A percentile compares a stretch with the other conserved stretches of the same genome.
Evolutionary conservation across 257 asterid genomes (phyloP).

Genomic region (Leonotis leonurus): DNA sequence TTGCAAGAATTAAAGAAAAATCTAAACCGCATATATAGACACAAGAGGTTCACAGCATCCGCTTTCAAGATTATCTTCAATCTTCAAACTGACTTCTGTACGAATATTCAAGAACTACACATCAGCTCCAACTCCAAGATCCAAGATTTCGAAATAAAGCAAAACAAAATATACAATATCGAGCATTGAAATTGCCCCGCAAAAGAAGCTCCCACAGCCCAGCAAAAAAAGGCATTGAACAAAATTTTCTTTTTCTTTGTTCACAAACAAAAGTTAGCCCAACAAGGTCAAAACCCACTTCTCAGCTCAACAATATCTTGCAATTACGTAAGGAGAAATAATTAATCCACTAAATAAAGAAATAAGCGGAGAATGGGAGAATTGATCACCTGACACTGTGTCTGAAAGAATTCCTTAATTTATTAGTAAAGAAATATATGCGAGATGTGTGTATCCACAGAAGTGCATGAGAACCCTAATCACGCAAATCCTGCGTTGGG

Average conservation of each 20-base stretch:
- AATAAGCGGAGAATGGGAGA: slow-evolving; percentile 20
- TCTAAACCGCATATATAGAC: background rate
- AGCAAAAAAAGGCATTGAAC: slow-evolving; percentile 14
- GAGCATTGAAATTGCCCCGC: slow-evolving; percentile 3
- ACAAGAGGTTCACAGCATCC: background rate
- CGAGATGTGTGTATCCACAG: background rate
- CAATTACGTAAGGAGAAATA: background rate
- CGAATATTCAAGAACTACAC: slow-evolving; percentile 26
- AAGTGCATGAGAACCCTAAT: slow-evolving; percentile 33
- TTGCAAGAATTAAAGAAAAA: slow-evolving; percentile 11
- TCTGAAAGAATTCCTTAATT: slow-evolving; percentile 22
- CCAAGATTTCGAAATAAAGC: slow-evolving; percentile 27
- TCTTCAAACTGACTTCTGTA: too few species aligned
- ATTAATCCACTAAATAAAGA: slow-evolving; percentile 2
- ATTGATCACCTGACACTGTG: slow-evolving; percentile 41
- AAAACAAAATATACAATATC: slow-evolving; percentile 10
- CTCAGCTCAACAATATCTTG: background rate
- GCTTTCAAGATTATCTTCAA: slow-evolving; percentile 6
- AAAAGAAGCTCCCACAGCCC: slow-evolving; percentile 16
- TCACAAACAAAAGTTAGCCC: slow-evolving; percentile 14
- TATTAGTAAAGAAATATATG: background rate
- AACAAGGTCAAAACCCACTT: slow-evolving; percentile 14
- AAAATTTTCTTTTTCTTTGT: slow-evolving; percentile 12
- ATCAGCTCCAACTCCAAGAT: slow-evolving; percentile 43
- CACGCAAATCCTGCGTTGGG: slow-evolving; percentile 46